Evolutionary conservation across 495 filamentous ascomycete genomes (phyloP).

Genomic region (Hamigera avellanea): DNA sequence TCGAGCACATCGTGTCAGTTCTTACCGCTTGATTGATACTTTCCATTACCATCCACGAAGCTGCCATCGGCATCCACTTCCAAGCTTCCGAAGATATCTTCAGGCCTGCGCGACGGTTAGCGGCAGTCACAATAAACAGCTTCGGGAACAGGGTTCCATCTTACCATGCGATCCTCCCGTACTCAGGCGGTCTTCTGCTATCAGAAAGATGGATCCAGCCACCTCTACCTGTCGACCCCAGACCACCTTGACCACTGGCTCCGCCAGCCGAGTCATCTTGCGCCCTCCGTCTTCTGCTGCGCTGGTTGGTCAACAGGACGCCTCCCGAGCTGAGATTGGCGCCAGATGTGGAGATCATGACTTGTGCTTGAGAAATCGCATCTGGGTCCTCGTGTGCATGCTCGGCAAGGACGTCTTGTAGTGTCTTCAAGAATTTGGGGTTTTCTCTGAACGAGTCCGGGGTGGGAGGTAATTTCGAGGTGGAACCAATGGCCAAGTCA

Average conservation of each 20-base stretch:
- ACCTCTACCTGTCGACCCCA: conserved; percentile 69
- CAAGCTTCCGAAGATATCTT: conserved; percentile 90
- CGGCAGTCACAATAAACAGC: background rate
- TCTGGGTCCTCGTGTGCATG: conserved; percentile 63
- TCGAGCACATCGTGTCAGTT: background rate
- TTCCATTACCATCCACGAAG: conserved; percentile 51
- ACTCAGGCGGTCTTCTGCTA: conserved; percentile 71
- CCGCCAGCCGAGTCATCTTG: conserved; percentile 55
- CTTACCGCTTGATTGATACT: conserved; percentile 48
- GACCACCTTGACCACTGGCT: conserved; percentile 72
- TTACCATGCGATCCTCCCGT: conserved; percentile 75
- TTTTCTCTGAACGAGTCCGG: conserved; percentile 70
- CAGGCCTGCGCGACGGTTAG: conserved; percentile 36
- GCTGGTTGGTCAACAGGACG: conserved; percentile 43
- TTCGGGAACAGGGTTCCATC: background rate
- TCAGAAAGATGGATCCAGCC: conserved; percentile 90
- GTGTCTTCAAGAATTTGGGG: conserved; percentile 56
- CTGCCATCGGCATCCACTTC: conserved; percentile 67
- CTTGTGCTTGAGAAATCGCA: conserved; percentile 63
- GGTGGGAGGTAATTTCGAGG: conserved; percentile 61
- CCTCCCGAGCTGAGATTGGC: conserved; percentile 56
- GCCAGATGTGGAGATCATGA: conserved; percentile 69
- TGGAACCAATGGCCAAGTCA: conserved; percentile 63
- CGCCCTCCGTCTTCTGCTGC: conserved; percentile 22
- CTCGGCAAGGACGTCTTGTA: conserved; percentile 59